These are phyloP conservation scores for Breynia disticha DNA, from an alignment of 441 rosid genomes.

Conservation along the genomic window DNA sequence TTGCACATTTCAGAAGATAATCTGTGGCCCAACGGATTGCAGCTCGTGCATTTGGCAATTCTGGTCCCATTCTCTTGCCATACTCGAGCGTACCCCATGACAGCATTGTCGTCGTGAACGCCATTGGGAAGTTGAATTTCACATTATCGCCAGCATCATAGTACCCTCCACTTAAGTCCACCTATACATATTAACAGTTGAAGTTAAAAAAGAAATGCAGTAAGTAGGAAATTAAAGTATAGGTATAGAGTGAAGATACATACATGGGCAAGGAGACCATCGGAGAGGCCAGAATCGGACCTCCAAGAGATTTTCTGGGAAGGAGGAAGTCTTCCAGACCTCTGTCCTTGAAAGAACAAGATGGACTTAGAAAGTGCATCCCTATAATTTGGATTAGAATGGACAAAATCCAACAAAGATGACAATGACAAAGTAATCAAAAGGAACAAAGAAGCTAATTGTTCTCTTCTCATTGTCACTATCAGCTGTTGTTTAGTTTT, in stretches of 20 bases:
- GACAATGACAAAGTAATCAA: background rate
- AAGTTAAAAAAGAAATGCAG: background rate
- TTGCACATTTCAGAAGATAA: conserved; percentile 51
- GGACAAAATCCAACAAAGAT: background rate
- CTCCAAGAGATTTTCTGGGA: conserved; percentile 54
- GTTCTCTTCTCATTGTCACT: background rate
- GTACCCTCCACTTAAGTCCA: conserved; percentile 68
- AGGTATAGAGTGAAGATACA: background rate
- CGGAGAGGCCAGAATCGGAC: conserved; percentile 43
- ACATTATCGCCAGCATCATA: conserved; percentile 88
- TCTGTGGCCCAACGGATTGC: conserved; percentile 70
- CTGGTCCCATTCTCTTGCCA: conserved; percentile 47
- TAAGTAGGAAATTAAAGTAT: background rate
- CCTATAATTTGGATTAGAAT: conserved; percentile 32
- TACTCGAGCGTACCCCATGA: conserved; percentile 73
- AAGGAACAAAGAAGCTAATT: background rate
- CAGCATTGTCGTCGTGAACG: conserved; percentile 67
- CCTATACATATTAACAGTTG: conserved; percentile 16
- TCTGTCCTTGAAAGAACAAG: conserved; percentile 73
- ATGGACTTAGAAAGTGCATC: conserved; percentile 67
- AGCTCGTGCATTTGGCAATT: conserved; percentile 36
- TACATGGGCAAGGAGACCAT: conserved; percentile 47
- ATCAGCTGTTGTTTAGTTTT: background rate
- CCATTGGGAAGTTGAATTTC: conserved; percentile 78
- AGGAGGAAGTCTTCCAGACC: conserved; percentile 54